phyloP scores from a whole-genome alignment of 1,139 yeast species.

The Saccharomycopsis crataegensis region DNA sequence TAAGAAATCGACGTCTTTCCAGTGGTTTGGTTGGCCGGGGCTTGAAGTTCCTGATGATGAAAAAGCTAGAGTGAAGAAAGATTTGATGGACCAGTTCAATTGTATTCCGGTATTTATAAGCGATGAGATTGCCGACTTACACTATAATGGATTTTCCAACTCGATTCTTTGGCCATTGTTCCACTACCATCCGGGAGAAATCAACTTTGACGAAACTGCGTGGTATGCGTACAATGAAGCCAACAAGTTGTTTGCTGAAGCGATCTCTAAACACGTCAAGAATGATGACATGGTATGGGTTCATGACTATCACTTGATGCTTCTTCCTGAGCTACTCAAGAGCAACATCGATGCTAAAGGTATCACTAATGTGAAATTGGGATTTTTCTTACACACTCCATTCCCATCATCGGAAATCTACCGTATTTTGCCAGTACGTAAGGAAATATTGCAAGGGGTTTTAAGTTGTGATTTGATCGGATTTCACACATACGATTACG shows the following conservation, averaged over 20 bases:
- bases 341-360: slow-evolving; percentile 42
- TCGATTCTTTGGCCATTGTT: slow-evolving; percentile 94
- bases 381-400: slow-evolving; percentile 95
- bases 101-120: slow-evolving; percentile 85
- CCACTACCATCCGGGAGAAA: slow-evolving; percentile 99
- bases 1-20: slow-evolving; percentile 76
- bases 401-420: slow-evolving; percentile 97
- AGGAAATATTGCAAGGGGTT: slow-evolving; percentile 86
- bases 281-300: slow-evolving; percentile 95
- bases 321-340: slow-evolving; percentile 84
- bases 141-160: slow-evolving; percentile 93
- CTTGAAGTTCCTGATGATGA: slow-evolving; percentile 78
- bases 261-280: slow-evolving; percentile 59
- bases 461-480: slow-evolving; percentile 93
- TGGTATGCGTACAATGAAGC: slow-evolving; percentile 99
- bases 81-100: slow-evolving; percentile 68
- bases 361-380: slow-evolving; percentile 60
- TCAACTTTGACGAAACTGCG: slow-evolving; percentile 94
- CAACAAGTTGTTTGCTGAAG: slow-evolving; percentile 72
- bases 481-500: slow-evolving; percentile 98
- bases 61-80: slow-evolving; percentile 58
- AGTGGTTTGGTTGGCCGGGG: slow-evolving; percentile 99
- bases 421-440: slow-evolving; percentile 89
- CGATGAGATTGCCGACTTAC: slow-evolving; percentile 89
- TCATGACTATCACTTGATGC: slow-evolving; percentile 95